These are phyloP conservation scores for Condylostoma magnum DNA, from an alignment of 169 alveolate species.

Conservation along the genomic window DNA sequence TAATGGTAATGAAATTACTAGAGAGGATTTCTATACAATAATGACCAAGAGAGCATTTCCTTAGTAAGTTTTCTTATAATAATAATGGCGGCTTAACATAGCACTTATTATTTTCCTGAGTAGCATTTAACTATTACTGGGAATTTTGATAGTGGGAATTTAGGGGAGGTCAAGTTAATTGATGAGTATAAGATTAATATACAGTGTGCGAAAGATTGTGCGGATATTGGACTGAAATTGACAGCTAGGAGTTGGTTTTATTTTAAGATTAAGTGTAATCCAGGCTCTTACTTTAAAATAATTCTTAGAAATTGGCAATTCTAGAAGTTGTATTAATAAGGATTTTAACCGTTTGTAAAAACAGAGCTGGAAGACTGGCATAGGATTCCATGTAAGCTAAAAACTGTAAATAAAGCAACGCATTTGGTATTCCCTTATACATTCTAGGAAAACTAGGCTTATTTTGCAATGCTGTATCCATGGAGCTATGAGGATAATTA, in stretches of 20 bases:
- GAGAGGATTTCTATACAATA: conserved; percentile 97
- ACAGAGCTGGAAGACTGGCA: neutral
- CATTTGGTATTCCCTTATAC: neutral
- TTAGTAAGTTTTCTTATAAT: too few relatives aligned
- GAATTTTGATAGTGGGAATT: too few relatives aligned
- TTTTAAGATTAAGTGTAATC: neutral
- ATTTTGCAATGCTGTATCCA: conserved; percentile 21
- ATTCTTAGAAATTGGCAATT: neutral
- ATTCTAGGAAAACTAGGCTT: neutral
- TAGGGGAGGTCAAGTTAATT: too few relatives aligned
- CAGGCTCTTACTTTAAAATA: neutral
- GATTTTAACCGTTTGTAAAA: conserved; percentile 17
- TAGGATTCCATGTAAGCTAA: neutral
- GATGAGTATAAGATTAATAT: too few relatives aligned
- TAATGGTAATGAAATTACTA: conserved; percentile 96
- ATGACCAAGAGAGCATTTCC: conserved; percentile 98
- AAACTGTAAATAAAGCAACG: neutral
- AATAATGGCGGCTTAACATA: too few relatives aligned
- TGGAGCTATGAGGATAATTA: conserved; percentile 1
- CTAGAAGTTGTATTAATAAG: conserved; percentile 6
- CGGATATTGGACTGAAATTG: neutral
- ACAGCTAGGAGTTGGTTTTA: conserved; percentile 16
- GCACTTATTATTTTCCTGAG: too few relatives aligned
- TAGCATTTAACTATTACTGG: too few relatives aligned
- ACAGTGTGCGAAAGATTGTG: neutral